These are phyloP conservation scores for Oryza rufipogon DNA, from an alignment of 176 grass and related monocot species.

Conservation along the genomic window DNA sequence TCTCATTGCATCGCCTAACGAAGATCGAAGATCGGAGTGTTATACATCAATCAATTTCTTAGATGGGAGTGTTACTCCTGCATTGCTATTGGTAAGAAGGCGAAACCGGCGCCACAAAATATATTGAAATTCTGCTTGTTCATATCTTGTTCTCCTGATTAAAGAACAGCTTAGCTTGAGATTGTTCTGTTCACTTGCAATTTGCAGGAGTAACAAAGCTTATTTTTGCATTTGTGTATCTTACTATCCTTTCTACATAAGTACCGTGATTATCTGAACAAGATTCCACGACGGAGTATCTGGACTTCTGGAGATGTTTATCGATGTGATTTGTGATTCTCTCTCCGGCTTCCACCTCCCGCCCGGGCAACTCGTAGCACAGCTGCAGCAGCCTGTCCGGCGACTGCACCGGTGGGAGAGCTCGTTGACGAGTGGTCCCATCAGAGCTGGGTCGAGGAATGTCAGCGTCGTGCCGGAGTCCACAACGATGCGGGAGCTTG, in stretches of 20 bases:
- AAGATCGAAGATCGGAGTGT: not conserved
- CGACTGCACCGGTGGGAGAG: constrained; percentile 31
- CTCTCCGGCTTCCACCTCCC: not conserved
- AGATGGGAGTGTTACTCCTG: not conserved
- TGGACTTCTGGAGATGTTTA: not conserved
- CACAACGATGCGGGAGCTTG: constrained; percentile 42
- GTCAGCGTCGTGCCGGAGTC: constrained; percentile 73
- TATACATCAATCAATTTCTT: not conserved
- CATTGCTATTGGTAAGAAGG: not conserved
- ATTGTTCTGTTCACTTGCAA: not conserved
- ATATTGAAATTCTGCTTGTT: no score
- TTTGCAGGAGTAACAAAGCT: not conserved
- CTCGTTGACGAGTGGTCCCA: constrained; percentile 31
- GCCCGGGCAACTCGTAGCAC: constrained; percentile 46
- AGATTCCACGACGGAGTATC: no score
- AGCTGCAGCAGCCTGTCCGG: constrained; percentile 38
- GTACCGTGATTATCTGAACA: no score
- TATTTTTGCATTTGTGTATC: not conserved
- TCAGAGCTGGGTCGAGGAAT: constrained; percentile 19
- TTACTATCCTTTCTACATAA: not conserved
- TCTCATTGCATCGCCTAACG: not conserved
- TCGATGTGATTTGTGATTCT: not conserved
- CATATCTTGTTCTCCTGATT: no score
- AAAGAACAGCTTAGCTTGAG: no score
- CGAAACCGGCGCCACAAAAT: not conserved